A percentile compares a stretch with the other conserved stretches of the same genome.
These are phyloP conservation scores for Phaffia australis DNA, from an alignment of 768 basidiomycete species.

Conservation along the genomic window DNA sequence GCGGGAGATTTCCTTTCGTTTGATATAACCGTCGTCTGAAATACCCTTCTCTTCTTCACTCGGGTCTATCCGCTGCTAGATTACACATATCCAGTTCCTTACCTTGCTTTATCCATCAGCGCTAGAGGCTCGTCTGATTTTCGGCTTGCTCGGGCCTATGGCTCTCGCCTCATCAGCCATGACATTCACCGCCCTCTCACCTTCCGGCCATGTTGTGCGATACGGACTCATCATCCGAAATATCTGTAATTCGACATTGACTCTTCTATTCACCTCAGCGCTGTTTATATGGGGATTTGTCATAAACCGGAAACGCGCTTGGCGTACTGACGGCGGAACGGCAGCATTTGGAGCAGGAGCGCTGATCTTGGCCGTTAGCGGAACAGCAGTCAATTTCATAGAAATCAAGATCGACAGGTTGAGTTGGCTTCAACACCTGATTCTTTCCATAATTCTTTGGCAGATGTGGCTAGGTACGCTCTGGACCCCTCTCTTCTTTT, in stretches of 20 bases:
- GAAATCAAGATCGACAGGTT: conserved; percentile 81
- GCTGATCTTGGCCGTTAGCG: conserved; percentile 65
- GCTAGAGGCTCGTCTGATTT: conserved; percentile 76
- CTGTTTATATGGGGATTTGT: conserved; percentile 88
- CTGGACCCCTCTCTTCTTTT: neutral
- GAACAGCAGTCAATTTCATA: conserved; percentile 70
- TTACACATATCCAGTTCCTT: conserved; percentile 94
- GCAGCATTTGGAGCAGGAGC: conserved; percentile 84
- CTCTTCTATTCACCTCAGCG: conserved; percentile 78
- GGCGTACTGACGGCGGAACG: conserved; percentile 94
- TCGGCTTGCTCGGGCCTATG: conserved; percentile 73
- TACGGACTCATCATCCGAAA: conserved; percentile 70
- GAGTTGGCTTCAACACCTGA: conserved; percentile 78
- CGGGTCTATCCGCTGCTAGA: conserved; percentile 43
- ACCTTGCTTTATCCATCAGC: conserved; percentile 86
- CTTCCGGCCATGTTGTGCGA: conserved; percentile 40
- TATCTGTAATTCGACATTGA: conserved; percentile 92
- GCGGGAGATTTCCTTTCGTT: conserved; percentile 26
- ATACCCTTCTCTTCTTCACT: conserved; percentile 1
- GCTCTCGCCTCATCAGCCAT: conserved; percentile 73
- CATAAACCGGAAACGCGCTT: conserved; percentile 80
- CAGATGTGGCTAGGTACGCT: conserved; percentile 48
- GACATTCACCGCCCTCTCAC: conserved; percentile 64
- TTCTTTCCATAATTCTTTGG: conserved; percentile 90
- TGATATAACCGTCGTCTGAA: neutral